Percentiles rank a stretch among this genome's conserved stretches.
These are phyloP conservation scores for Calonectria hawksworthii DNA, from an alignment of 2,329 filamentous ascomycete genomes.

Conservation along the genomic window DNA sequence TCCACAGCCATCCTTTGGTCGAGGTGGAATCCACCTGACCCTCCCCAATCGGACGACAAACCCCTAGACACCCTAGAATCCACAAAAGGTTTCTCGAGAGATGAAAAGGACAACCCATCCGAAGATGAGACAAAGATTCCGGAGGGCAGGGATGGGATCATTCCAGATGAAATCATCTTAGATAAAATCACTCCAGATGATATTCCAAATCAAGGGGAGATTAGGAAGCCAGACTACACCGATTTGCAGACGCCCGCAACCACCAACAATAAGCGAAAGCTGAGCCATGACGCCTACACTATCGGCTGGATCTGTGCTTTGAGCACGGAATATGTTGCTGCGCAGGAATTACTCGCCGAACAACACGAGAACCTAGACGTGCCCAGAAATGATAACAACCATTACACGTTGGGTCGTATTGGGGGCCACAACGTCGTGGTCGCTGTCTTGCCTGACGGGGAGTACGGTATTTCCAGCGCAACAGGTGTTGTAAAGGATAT, in stretches of 20 bases:
- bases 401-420: conserved; percentile 40
- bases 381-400: conserved; percentile 36
- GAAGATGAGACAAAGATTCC: background rate
- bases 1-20: background rate
- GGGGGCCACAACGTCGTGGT: conserved; percentile 42
- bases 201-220: background rate
- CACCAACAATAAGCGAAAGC: background rate
- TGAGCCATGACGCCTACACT: conserved; percentile 39
- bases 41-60: background rate
- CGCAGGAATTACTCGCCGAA: conserved; percentile 44
- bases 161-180: too few relatives aligned
- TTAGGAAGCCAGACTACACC: background rate
- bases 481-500: conserved; percentile 39
- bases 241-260: background rate
- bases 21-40: background rate
- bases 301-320: conserved; percentile 52
- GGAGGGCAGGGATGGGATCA: too few relatives aligned
- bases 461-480: conserved; percentile 40
- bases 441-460: conserved; percentile 34
- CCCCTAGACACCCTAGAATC: background rate
- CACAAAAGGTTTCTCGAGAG: too few relatives aligned
- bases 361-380: conserved; percentile 20
- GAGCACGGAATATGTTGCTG: conserved; percentile 43
- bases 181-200: too few relatives aligned
- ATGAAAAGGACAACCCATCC: background rate